Percentiles rank a stretch among this genome's conserved stretches.
These are phyloP conservation scores for Polygonum aviculare DNA, from an alignment of 148 eudicot species.

Conservation along the genomic window DNA sequence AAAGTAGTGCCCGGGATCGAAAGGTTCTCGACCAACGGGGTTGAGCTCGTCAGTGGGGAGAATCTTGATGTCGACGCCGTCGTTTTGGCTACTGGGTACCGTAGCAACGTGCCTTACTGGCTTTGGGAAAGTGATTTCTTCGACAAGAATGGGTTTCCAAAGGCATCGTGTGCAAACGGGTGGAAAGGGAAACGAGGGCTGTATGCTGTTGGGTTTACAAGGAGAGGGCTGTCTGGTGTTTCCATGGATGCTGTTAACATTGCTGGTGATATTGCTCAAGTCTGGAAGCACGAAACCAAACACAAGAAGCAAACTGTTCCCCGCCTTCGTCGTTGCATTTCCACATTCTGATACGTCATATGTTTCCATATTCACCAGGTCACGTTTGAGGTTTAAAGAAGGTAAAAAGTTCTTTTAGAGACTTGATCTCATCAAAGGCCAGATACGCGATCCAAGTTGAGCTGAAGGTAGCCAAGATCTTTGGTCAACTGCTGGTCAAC, in stretches of 20 bases:
- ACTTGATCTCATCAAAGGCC: too few relatives aligned
- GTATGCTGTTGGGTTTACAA: slow-evolving; percentile 85
- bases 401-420: too few relatives aligned
- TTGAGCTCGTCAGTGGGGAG: slow-evolving; percentile 50
- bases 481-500: too few relatives aligned
- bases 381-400: too few relatives aligned
- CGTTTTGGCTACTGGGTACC: slow-evolving; percentile 73
- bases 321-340: slow-evolving; percentile 67
- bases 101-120: slow-evolving; percentile 92
- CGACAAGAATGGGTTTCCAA: slow-evolving; percentile 73
- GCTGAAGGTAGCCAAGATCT: too few relatives aligned
- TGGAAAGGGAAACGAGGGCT: slow-evolving; percentile 91
- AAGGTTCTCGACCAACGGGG: slow-evolving; percentile 27
- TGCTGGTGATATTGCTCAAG: slow-evolving; percentile 56
- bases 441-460: too few relatives aligned
- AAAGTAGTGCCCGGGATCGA: slow-evolving; percentile 66
- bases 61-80: slow-evolving; percentile 51
- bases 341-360: slow-evolving; percentile 36
- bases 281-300: slow-evolving; percentile 50
- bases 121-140: slow-evolving; percentile 83
- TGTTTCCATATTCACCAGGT: too few relatives aligned
- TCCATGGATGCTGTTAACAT: slow-evolving; percentile 58
- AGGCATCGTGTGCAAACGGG: slow-evolving; percentile 48
- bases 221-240: slow-evolving; percentile 81
- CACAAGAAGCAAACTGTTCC: slow-evolving; percentile 60